Evolutionary conservation across 768 basidiomycete species (phyloP), one percentile per base, ranked within the genome.

Genomic region (Tricholoma saponaceum): DNA sequence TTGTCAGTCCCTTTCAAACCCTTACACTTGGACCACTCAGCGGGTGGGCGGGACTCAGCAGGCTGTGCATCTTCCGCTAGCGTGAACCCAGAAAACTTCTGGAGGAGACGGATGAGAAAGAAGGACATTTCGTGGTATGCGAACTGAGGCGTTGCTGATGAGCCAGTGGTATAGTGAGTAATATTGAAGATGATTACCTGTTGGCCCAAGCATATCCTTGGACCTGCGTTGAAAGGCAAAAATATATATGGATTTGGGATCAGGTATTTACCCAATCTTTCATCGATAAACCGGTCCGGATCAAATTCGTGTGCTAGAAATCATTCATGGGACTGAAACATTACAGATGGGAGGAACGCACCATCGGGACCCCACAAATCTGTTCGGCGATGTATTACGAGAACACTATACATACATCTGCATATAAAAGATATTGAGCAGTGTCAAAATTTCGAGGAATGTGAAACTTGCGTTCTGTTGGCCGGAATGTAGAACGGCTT

Each of bases 291-390:
- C 13, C 35, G 35, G 61, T 86, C 83, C 0, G 86, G 86, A 62
- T 87, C 85, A 61, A 87, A 87, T 50, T 74, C 60, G n/a, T 79
- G 76, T 1, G 83, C 82, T 76, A 23, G 23, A 46, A 13, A 18
- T 10, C 52, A 9, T 5, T 23, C n/a, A 9, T 18, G 26, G 30
- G 14, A n/a, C 32, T 14, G 20, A 25, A 23, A 22, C 16, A 32
- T 2, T 4, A 28, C 5, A 20, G 35, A 25, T 13, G 16, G 4
- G 14, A 22, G 53, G 41, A 54, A 51, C 71, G 4, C 60, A 84
- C 84, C 85, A 64, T 87, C 85, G 1, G 84, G 83, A 0, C 86
- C 86, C 86, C 86, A 88, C 2, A 85, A 75, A 60, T 86, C 83
- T 52, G 69, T 76, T 28, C 84, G 74, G 4, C 85, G 76, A 33